phyloP scores from a whole-genome alignment of 495 filamentous ascomycete genomes.

The Apodospora peruviana region DNA sequence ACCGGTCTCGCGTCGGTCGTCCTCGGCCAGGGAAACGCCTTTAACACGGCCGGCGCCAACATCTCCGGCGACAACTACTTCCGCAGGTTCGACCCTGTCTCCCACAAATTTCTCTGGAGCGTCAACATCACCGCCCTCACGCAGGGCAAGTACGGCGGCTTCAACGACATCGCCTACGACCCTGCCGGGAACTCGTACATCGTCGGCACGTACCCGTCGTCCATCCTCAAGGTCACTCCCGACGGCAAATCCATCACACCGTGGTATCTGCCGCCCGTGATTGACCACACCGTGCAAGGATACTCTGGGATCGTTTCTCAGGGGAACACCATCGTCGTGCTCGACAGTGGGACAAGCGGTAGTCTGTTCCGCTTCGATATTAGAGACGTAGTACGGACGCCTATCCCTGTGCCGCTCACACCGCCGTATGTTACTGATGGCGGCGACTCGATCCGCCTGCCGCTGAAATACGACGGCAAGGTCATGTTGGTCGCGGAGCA shows the following conservation, averaged over 20 bases:
- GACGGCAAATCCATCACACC: constrained; percentile 14
- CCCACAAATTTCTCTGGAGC: constrained; percentile 17
- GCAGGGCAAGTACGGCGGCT: constrained; percentile 23
- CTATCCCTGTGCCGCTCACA: constrained; percentile 14
- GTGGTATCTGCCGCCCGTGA: constrained; percentile 17
- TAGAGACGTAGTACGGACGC: constrained; percentile 11
- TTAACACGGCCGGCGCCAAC: constrained; percentile 22
- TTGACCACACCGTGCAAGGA: constrained; percentile 20
- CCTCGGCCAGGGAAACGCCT: constrained; percentile 20
- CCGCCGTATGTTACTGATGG: constrained; percentile 10
- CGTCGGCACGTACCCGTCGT: constrained; percentile 23
- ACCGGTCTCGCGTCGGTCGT: constrained; percentile 19
- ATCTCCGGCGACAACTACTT: constrained; percentile 26
- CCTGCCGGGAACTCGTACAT: constrained; percentile 23
- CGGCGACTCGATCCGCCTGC: constrained; percentile 27
- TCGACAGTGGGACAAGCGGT: constrained; percentile 16
- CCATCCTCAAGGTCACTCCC: constrained; percentile 19
- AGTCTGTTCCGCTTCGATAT: constrained; percentile 22
- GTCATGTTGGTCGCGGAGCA: constrained; percentile 26
- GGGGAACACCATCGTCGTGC: constrained; percentile 19
- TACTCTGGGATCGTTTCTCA: constrained; percentile 22
- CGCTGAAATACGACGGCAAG: constrained; percentile 21
- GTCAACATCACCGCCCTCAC: constrained; percentile 23
- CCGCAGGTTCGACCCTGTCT: constrained; percentile 15
- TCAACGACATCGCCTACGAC: constrained; percentile 28